phyloP scores from a whole-genome alignment of 805 yeast genomes.

The Maudiozyma serrabonitensis region DNA sequence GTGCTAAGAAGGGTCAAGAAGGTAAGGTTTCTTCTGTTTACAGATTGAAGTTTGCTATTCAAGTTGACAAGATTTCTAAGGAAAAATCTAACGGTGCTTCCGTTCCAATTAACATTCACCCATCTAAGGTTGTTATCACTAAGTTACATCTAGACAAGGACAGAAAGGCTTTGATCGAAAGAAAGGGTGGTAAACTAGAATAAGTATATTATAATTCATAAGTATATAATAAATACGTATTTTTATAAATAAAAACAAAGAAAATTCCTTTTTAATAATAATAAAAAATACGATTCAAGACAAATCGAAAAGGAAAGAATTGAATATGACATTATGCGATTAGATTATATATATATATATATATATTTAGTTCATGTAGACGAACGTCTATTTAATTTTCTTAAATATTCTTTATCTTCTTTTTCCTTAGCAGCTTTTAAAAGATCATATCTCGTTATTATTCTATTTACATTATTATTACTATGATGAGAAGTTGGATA shows the following conservation, averaged over 20 bases:
- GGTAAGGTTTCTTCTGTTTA: conserved; percentile 94
- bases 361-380: not conserved
- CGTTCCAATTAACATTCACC: conserved; percentile 92
- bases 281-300: too few species aligned
- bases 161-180: conserved; percentile 92
- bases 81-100: conserved; percentile 98
- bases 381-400: not conserved
- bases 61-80: conserved; percentile 91
- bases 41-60: conserved; percentile 95
- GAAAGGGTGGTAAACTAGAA: conserved; percentile 96
- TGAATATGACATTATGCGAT: too few species aligned
- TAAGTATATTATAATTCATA: conserved; percentile 33
- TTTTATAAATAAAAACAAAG: not conserved
- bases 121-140: conserved; percentile 97
- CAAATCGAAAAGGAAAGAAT: too few species aligned
- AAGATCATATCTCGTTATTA: conserved; percentile 18
- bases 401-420: not conserved
- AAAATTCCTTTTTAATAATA: not conserved
- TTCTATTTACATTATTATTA: conserved; percentile 1
- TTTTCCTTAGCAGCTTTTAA: conserved; percentile 12
- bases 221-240: not conserved
- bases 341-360: not conserved
- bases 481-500: conserved; percentile 5
- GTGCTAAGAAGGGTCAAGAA: conserved; percentile 98
- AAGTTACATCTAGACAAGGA: conserved; percentile 95